These are phyloP conservation scores for Trichomonascus vanleenenianus DNA, from an alignment of 805 yeast genomes.

Conservation along the genomic window DNA sequence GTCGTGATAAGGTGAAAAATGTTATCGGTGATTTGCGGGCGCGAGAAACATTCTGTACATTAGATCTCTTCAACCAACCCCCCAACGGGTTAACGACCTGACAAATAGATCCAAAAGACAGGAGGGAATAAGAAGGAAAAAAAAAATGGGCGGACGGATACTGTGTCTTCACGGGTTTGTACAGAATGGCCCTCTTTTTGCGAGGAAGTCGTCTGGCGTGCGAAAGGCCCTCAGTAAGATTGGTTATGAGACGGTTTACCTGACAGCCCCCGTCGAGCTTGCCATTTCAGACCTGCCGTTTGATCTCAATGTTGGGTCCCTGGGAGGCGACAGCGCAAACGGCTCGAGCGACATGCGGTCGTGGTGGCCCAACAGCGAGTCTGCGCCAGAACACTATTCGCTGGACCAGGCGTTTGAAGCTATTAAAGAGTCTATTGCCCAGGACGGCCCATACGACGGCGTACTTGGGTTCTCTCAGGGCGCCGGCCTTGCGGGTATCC, in stretches of 20 bases:
- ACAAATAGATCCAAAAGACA: too few relatives aligned
- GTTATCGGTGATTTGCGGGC: too few relatives aligned
- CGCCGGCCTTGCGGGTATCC: constrained; percentile 73
- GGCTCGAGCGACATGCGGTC: constrained; percentile 46
- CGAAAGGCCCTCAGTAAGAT: constrained; percentile 63
- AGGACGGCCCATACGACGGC: constrained; percentile 81
- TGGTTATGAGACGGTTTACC: constrained; percentile 63
- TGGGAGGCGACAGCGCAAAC: constrained; percentile 37
- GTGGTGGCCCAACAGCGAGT: constrained; percentile 66
- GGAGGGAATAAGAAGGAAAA: background rate
- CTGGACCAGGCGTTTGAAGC: constrained; percentile 40
- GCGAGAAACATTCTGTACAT: too few relatives aligned
- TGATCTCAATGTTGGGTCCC: constrained; percentile 40
- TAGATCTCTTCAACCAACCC: too few relatives aligned
- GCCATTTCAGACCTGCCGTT: constrained; percentile 70
- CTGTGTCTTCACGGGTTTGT: constrained; percentile 83
- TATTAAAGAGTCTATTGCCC: constrained; percentile 45
- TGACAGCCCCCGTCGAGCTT: constrained; percentile 69
- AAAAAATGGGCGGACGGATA: constrained; percentile 33
- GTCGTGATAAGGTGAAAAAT: too few relatives aligned
- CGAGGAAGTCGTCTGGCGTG: constrained; percentile 83
- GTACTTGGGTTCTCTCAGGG: constrained; percentile 92
- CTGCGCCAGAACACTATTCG: constrained; percentile 24
- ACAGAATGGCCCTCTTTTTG: constrained; percentile 63
- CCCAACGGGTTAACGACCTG: too few relatives aligned